phyloP scores from a whole-genome alignment of 106 monocot genomes.

The Acorus calamus region DNA sequence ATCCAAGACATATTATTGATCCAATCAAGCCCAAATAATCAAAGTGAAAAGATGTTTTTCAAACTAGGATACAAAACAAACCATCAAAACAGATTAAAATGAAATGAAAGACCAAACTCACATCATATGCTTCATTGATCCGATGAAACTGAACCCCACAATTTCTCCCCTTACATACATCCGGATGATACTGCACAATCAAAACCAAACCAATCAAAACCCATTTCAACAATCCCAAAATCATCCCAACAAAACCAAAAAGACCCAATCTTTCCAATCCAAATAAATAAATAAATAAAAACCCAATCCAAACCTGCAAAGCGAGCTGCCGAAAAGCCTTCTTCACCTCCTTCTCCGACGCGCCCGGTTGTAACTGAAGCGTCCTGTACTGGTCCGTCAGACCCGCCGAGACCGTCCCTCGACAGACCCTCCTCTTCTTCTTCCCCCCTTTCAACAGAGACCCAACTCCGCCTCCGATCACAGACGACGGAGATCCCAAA shows the following conservation, averaged over 20 bases:
- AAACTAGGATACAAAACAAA: background rate
- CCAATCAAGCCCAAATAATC: too few relatives aligned
- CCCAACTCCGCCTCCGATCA: too few relatives aligned
- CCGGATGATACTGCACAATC: slow-evolving; percentile 77
- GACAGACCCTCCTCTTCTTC: background rate
- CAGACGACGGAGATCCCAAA: background rate
- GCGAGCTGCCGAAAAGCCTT: slow-evolving; percentile 81
- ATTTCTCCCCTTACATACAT: slow-evolving; percentile 82
- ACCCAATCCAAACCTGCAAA: slow-evolving; percentile 38
- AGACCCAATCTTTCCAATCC: background rate
- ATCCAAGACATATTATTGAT: too few relatives aligned
- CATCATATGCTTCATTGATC: slow-evolving; percentile 92
- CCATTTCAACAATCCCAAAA: background rate
- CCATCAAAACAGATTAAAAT: background rate
- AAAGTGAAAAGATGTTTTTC: background rate
- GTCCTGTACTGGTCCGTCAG: slow-evolving; percentile 50
- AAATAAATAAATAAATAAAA: background rate
- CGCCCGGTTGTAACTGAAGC: slow-evolving; percentile 55
- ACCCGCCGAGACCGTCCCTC: slow-evolving; percentile 2
- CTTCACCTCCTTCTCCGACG: slow-evolving; percentile 78
- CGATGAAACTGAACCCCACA: slow-evolving; percentile 58
- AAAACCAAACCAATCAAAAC: background rate
- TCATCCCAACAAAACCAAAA: background rate
- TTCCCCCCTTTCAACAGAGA: background rate
- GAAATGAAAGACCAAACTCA: slow-evolving; percentile 13